Evolutionary conservation across 108 stramenopile genomes (phyloP).

Genomic region (Skeletonema potamos): DNA sequence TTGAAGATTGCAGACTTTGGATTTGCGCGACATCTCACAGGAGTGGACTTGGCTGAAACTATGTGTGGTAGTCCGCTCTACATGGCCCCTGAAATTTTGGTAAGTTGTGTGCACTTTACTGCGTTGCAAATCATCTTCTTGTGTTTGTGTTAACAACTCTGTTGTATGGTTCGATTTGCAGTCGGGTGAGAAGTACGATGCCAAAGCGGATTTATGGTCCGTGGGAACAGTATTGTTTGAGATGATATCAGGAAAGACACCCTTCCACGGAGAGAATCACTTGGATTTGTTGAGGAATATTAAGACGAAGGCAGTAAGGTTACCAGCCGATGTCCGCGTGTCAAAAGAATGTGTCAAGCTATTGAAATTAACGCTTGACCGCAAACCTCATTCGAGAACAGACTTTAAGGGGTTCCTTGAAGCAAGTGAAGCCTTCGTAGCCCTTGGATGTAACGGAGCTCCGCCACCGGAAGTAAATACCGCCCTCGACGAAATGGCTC

Average conservation of each 20-base stretch:
- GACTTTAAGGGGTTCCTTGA: constrained; percentile 85
- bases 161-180: constrained; percentile 12
- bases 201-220: constrained; percentile 98
- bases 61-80: constrained; percentile 97
- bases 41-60: constrained; percentile 93
- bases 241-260: constrained; percentile 91
- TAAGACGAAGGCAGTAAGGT: constrained; percentile 76
- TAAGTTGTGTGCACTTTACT: constrained; percentile 2
- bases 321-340: constrained; percentile 82
- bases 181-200: constrained; percentile 80
- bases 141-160: neutral
- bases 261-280: constrained; percentile 91
- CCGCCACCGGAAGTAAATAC: constrained; percentile 6
- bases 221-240: constrained; percentile 96
- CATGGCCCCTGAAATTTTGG: constrained; percentile 97
- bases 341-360: constrained; percentile 79
- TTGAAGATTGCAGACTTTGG: constrained; percentile 99
- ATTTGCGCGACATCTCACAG: constrained; percentile 92
- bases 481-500: neutral
- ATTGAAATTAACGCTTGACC: constrained; percentile 72
- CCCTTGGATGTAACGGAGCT: constrained; percentile 75
- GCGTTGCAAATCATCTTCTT: neutral
- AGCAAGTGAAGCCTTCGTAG: constrained; percentile 74
- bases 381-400: constrained; percentile 75
- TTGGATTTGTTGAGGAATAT: constrained; percentile 89